Conservation (phyloP, 208 protist species). For the Acanthamoeba triangularis region DNA sequence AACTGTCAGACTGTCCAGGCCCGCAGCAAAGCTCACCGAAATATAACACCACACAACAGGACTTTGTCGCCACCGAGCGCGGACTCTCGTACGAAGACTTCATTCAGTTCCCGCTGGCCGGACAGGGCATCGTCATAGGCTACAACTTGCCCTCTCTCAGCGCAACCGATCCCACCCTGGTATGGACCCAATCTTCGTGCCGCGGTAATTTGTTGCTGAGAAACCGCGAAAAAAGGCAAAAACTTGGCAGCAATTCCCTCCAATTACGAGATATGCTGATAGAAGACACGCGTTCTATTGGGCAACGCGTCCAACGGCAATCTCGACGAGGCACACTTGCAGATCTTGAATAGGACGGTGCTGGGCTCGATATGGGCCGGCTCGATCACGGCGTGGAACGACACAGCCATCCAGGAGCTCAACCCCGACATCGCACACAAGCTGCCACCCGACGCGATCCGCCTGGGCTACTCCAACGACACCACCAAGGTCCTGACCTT, state of each 20-base stretch:
- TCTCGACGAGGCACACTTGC: background rate
- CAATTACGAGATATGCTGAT: too few relatives aligned
- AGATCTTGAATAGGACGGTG: conserved; percentile 10
- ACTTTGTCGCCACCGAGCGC: background rate
- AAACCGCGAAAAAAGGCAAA: too few relatives aligned
- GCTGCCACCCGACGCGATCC: background rate
- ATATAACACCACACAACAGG: background rate
- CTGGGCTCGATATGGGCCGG: conserved; percentile 53
- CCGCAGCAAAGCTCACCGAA: background rate
- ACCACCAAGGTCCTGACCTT: background rate
- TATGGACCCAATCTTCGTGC: background rate
- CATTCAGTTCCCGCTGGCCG: background rate
- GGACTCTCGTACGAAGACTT: background rate
- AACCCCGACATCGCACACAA: conserved; percentile 49
- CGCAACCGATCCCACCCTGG: background rate
- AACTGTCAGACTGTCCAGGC: too few relatives aligned
- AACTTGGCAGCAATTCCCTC: too few relatives aligned
- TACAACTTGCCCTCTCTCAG: background rate
- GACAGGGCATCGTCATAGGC: background rate
- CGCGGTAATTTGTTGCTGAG: background rate
- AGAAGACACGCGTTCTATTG: too few relatives aligned
- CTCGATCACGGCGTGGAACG: conserved; percentile 25
- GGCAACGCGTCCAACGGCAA: too few relatives aligned
- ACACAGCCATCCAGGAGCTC: conserved; percentile 21
- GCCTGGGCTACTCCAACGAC: background rate